Base-by-base conservation (phyloP, 2,329 filamentous ascomycete species). In the Metarhizium rileyi region DNA sequence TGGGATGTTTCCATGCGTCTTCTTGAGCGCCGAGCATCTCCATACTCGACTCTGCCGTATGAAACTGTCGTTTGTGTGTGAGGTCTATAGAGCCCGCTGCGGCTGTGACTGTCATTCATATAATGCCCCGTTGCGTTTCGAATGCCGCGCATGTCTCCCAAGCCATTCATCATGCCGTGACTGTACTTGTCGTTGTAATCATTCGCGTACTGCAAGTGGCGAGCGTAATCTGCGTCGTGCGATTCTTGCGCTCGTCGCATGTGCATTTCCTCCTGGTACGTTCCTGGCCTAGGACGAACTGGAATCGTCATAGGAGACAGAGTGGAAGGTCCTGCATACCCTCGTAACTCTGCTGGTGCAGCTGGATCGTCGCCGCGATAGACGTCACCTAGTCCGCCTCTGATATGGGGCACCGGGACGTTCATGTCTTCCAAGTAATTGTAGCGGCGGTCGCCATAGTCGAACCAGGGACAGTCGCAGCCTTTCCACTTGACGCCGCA, bases 401-500 rank as follows among this genome's bases (percentile, higher is more conserved):
- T 55, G n/a, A 56, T 58, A 23, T 55, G 51, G 42, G 67, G 64
- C 35, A 67, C 61, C 1, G 75, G 71, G 5, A 76, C 64, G 38
- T 73, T 68, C 68, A 80, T 74, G 51, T 79, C 73, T 14, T 75
- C 70, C 9, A 79, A 63, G 3, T 71, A 71, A 55, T 85, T 81
- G 12, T 68, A 69, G 47, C 81, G 78, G 5, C 70, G 63, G 3
- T 63, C 55, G 25, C 80, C 75, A 58, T 83, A 79, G 61, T 83
- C 86, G 71, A 90, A 90, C 81, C 83, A 87, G 0, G 86, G 84
- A 56, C 89, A 95, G 48, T 86, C 81, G 61, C 89, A 95, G 1
- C 75, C 82, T 68, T 88, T 91, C 88, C 89, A 94, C 58, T 86
- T 86, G 28, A 72, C 63, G 22, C 86, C 89, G 62, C 90, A 95